Evolutionary conservation across 2,329 filamentous ascomycete species (phyloP).

Genomic region (Aotearoamyces nothofagi): DNA sequence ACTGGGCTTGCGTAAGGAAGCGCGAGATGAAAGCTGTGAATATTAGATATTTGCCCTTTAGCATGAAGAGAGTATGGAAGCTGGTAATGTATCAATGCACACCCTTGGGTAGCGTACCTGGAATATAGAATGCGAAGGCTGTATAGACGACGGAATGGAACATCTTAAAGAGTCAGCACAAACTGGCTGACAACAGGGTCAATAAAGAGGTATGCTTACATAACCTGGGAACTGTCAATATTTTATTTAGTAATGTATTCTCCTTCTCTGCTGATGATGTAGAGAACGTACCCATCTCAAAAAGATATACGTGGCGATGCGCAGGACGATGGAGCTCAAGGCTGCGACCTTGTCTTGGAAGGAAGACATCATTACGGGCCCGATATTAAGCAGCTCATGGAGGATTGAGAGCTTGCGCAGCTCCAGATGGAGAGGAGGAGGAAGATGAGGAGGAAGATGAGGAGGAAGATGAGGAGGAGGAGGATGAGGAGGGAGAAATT

Average conservation of each 20-base stretch:
- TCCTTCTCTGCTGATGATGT: no score
- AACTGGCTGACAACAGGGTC: no score
- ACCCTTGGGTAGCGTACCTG: no score
- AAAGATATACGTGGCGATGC: conserved; percentile 38
- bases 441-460: conserved; percentile 1
- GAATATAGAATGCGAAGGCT: conserved; percentile 49
- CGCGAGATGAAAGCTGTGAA: conserved; percentile 46
- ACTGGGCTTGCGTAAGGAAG: conserved; percentile 38
- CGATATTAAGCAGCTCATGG: background rate
- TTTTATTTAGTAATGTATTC: no score
- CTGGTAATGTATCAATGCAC: no score
- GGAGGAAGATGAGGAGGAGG: background rate
- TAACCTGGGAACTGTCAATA: conserved; percentile 16
- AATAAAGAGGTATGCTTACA: conserved; percentile 15
- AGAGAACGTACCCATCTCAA: conserved; percentile 39
- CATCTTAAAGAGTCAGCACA: conserved; percentile 10
- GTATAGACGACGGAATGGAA: conserved; percentile 36
- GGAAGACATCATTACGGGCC: conserved; percentile 7
- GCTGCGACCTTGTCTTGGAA: conserved; percentile 14
- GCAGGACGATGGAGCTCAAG: conserved; percentile 31
- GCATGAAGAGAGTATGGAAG: no score
- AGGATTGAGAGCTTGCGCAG: background rate
- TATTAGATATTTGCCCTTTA: no score
- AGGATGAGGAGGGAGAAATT: no score
- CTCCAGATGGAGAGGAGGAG: background rate